These are phyloP conservation scores for Podospora fimiseda DNA, from an alignment of 495 filamentous ascomycete genomes.

Conservation along the genomic window DNA sequence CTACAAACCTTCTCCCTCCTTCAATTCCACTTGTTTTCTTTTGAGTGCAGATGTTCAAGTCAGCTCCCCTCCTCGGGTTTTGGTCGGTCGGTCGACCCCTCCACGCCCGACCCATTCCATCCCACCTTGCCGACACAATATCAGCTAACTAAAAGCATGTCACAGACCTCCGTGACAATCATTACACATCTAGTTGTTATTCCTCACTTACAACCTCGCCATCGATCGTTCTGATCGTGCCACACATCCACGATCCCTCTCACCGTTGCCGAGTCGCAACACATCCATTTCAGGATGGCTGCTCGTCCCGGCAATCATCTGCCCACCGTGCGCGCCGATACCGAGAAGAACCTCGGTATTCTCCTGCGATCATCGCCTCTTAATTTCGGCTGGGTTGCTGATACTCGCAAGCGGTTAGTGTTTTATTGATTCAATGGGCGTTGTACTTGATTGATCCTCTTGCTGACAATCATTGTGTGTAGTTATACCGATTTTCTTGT, in stretches of 20 bases:
- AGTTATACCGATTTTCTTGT: slow-evolving; percentile 96
- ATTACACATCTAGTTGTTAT: neutral
- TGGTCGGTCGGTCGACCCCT: no score
- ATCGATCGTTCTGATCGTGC: neutral
- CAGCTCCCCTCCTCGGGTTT: no score
- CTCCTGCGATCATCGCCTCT: slow-evolving; percentile 27
- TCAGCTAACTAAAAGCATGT: neutral
- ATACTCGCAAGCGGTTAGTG: slow-evolving; percentile 34
- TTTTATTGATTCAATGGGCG: no score
- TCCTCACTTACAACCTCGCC: neutral
- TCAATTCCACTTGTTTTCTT: no score
- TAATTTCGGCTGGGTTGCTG: slow-evolving; percentile 30
- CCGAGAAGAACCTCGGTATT: slow-evolving; percentile 33
- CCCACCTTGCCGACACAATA: no score
- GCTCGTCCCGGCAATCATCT: slow-evolving; percentile 25
- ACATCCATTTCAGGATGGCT: slow-evolving; percentile 15
- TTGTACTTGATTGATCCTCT: no score
- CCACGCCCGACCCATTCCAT: no score
- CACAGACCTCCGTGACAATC: neutral
- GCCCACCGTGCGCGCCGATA: slow-evolving; percentile 27
- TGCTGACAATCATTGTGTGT: slow-evolving; percentile 1
- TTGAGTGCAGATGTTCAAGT: no score
- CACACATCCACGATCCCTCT: slow-evolving; percentile 2
- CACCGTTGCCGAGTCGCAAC: neutral
- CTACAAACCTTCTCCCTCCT: no score